A percentile compares a stretch with the other conserved stretches of the same genome.
Conservation (phyloP, 176 grass and related monocot genomes). For the Cenchrus fungigraminus region DNA sequence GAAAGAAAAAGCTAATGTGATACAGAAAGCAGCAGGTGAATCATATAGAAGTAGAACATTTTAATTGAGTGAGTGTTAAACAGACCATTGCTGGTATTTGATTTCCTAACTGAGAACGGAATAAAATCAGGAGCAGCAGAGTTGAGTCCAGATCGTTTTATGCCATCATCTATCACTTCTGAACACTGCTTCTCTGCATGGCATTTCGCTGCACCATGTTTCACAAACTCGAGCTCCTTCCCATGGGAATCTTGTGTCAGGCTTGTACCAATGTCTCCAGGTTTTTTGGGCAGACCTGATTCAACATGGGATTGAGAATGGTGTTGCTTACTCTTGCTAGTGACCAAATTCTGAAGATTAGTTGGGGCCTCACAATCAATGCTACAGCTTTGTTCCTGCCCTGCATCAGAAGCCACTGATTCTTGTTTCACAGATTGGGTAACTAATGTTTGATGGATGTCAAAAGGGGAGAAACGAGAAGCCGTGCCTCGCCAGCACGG, state of each 20-base stretch:
- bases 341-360: constrained; percentile 23
- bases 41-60: constrained; percentile 24
- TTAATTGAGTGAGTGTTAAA: constrained; percentile 19
- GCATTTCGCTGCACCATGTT: constrained; percentile 7
- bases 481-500: constrained; percentile 57
- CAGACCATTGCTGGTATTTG: constrained; percentile 30
- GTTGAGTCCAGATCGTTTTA: constrained; percentile 46
- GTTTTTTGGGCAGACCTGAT: constrained; percentile 15
- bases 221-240: constrained; percentile 29
- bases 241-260: constrained; percentile 11
- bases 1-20: not conserved
- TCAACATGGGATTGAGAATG: constrained; percentile 18
- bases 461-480: constrained; percentile 42
- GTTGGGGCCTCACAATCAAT: not conserved
- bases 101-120: constrained; percentile 45
- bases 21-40: constrained; percentile 6
- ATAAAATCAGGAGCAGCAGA: constrained; percentile 51
- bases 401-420: constrained; percentile 3
- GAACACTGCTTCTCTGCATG: constrained; percentile 26
- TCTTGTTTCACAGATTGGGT: constrained; percentile 21
- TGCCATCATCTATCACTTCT: constrained; percentile 29
- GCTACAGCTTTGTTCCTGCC: constrained; percentile 4
- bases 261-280: constrained; percentile 34
- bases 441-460: constrained; percentile 26
- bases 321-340: constrained; percentile 30